Percentiles rank a stretch among this genome's conserved stretches.
phyloP scores from a whole-genome alignment of 2,329 filamentous ascomycete species.

The Cladosporium colombiae region DNA sequence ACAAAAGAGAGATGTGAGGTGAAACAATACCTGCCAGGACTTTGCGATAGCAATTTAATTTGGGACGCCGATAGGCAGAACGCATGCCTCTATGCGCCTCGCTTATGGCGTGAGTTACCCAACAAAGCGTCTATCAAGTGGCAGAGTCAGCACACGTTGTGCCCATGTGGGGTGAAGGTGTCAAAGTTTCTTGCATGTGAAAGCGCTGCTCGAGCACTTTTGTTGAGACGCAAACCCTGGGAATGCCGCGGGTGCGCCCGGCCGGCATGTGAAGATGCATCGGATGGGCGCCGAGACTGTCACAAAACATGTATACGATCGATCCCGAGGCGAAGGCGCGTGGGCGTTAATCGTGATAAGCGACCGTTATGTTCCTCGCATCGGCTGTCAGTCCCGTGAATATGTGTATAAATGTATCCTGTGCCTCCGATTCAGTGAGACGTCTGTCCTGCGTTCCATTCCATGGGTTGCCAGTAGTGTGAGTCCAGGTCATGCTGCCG shows the following conservation, averaged over 20 bases:
- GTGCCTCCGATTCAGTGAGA: neutral
- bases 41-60: slow-evolving; percentile 3
- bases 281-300: neutral
- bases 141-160: slow-evolving; percentile 16
- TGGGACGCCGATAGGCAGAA: neutral
- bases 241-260: slow-evolving; percentile 9
- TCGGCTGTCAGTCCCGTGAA: neutral
- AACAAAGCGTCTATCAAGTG: slow-evolving; percentile 17
- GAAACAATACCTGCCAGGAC: neutral
- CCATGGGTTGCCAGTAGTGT: neutral
- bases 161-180: slow-evolving; percentile 1
- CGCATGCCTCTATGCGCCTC: slow-evolving; percentile 2
- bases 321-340: neutral
- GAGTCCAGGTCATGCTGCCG: neutral
- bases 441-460: neutral
- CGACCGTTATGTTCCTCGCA: neutral
- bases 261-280: slow-evolving; percentile 9
- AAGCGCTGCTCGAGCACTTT: neutral
- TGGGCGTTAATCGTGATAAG: neutral
- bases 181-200: slow-evolving; percentile 18
- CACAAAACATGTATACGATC: neutral
- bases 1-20: neutral
- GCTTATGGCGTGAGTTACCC: slow-evolving; percentile 12
- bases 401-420: neutral
- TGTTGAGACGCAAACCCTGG: slow-evolving; percentile 19